Evolutionary conservation across 805 yeast species (phyloP).

Genomic region (Torulaspora franciscae): DNA sequence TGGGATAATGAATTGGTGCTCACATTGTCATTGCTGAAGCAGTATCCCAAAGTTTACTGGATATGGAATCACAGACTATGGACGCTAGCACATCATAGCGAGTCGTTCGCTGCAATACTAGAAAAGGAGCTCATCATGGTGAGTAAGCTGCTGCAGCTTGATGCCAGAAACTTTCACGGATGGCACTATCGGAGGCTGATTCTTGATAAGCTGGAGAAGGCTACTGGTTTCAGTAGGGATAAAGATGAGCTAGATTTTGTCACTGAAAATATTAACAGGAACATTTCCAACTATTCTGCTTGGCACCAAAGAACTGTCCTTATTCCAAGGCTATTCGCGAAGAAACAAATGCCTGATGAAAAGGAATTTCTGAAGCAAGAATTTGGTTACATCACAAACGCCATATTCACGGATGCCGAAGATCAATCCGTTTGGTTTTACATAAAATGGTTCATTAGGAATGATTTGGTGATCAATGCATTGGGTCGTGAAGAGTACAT

Average conservation of each 20-base stretch:
- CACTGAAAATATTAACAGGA: constrained; percentile 66
- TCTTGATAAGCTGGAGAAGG: constrained; percentile 36
- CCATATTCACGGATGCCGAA: constrained; percentile 87
- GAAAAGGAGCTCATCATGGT: constrained; percentile 65
- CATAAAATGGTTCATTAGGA: constrained; percentile 65
- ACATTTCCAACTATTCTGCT: constrained; percentile 91
- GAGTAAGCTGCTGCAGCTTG: constrained; percentile 59
- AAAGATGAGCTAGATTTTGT: constrained; percentile 68
- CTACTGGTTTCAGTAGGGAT: constrained; percentile 32
- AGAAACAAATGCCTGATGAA: constrained; percentile 22
- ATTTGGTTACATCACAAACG: constrained; percentile 65
- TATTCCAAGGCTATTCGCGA: constrained; percentile 47
- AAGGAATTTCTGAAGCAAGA: constrained; percentile 48
- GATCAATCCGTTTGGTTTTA: constrained; percentile 94
- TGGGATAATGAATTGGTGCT: constrained; percentile 57
- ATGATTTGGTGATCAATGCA: constrained; percentile 29
- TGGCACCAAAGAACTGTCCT: constrained; percentile 86
- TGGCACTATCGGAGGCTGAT: constrained; percentile 90
- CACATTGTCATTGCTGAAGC: constrained; percentile 51
- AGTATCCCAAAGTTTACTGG: constrained; percentile 90
- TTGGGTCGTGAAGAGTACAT: constrained; percentile 32
- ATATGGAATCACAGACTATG: constrained; percentile 91
- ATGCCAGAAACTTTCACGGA: constrained; percentile 86
- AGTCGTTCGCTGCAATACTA: constrained; percentile 51
- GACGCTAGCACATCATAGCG: constrained; percentile 55